A percentile compares a stretch with the other conserved stretches of the same genome.
phyloP scores from a whole-genome alignment of 2,329 filamentous ascomycete genomes.

The Waltergamsia citrina region DNA sequence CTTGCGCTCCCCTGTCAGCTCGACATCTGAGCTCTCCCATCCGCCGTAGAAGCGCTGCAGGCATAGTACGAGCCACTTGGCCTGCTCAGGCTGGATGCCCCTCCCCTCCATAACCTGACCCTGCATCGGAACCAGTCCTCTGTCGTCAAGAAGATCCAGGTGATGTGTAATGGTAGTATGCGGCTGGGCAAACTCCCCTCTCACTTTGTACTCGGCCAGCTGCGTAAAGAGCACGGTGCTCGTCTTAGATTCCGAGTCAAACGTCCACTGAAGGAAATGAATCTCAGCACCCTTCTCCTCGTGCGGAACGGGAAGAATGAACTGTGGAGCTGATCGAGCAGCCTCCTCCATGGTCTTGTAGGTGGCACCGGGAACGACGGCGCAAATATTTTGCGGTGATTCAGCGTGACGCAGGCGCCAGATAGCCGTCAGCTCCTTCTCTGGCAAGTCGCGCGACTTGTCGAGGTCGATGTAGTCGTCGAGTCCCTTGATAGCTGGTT shows the following conservation, averaged over 20 bases:
- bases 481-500: slow-evolving; percentile 32
- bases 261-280: slow-evolving; percentile 94
- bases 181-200: slow-evolving; percentile 81
- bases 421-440: slow-evolving; percentile 74
- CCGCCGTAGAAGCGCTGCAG: slow-evolving; percentile 88
- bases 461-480: slow-evolving; percentile 61
- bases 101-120: slow-evolving; percentile 68
- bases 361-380: slow-evolving; percentile 63
- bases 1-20: slow-evolving; percentile 27
- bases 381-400: slow-evolving; percentile 70
- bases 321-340: slow-evolving; percentile 71
- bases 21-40: slow-evolving; percentile 34
- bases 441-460: slow-evolving; percentile 64
- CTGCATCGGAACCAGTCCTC: slow-evolving; percentile 78
- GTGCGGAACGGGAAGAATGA: slow-evolving; percentile 80
- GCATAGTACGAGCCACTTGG: slow-evolving; percentile 85
- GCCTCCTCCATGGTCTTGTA: slow-evolving; percentile 63
- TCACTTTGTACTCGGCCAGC: slow-evolving; percentile 83
- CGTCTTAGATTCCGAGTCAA: slow-evolving; percentile 56
- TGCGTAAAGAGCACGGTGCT: slow-evolving; percentile 86
- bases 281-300: slow-evolving; percentile 68
- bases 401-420: slow-evolving; percentile 83
- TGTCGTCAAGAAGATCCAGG: slow-evolving; percentile 63
- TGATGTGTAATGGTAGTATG: slow-evolving; percentile 95
- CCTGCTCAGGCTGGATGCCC: slow-evolving; percentile 71